Evolutionary conservation across 352 stramenopile species (phyloP), one percentile per base, ranked within the genome.

Genomic region (Peronosclerospora sorghi): DNA sequence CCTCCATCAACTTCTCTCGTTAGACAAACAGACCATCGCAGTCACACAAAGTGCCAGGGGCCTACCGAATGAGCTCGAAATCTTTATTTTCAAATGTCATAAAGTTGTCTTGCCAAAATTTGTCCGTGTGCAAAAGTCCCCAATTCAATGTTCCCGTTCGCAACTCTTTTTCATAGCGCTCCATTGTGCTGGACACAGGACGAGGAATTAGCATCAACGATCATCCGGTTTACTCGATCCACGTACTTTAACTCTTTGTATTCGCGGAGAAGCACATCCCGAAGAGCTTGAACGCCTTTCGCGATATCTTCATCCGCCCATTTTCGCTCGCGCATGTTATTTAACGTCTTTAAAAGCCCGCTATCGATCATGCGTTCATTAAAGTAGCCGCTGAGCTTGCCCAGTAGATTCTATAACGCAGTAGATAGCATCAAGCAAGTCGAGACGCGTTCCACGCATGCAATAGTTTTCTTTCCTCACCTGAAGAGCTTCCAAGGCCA

Each of bases 91-190:
- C 94, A 51, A 98, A 94, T 50, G 90, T 87, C 62, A 95, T 95
- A 27, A 94, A 95, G 71, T 98, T 98, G 62, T 98, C 94, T 51
- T 96, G 95, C 91, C 96, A 98, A 62, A 98, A 98, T 44, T 96
- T 96, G 62, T 98, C 94, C 28, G 92, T 98, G 68, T 98, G 95
- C 13, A 96, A 73, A 21, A 96, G 73, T 20, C 95, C 94, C 95
- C 95, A 98, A 65, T 95, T 84, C 5, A 98, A 58, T 32, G 87
- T 73, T 8, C 94, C 94, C 20, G 88, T 96, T 47, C 92, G 83
- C 7, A 98, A 68, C 62, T 98, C 92, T 58, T 96, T 96, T 53
- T 95, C 86, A 59, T 97, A 98, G 8, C 94, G 83, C 59, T 98
- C 94, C 85, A 96, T 97, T 23, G 92, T 96, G 46, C 80, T 96